Base-by-base conservation (phyloP, 192 early-diverging fungal species). In the Diversispora eburnea region DNA sequence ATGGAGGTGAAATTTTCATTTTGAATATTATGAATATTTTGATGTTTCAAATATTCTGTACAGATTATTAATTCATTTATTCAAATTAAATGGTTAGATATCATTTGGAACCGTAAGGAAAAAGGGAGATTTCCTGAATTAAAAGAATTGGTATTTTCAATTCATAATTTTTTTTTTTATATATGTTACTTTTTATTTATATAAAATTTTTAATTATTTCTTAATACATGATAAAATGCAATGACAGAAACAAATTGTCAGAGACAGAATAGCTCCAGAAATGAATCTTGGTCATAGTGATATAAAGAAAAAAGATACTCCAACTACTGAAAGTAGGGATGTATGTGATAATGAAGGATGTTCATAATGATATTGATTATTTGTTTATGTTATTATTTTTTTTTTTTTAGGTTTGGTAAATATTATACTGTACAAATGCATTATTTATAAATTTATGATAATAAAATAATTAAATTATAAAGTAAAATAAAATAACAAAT, bases 261-360 rank as follows among this genome's bases (percentile, higher is more conserved):
- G 90, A 62, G 83, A 89, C 64, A 77, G 83, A 20, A 80, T 91
- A 60, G 83, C 87, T 25, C 90, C 90, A 0, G 83, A 81, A 19
- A 89, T 88, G 84, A 75, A 78, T 4, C 83, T 91, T 47, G 90
- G 90, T 19, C 90, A 91, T 58, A 88, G 87, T 63, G 90, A 91
- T 67, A 17, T 13, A 41, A 25, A 48, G 8, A 72, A 72, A 61
- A 61, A 59, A 39, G 58, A 19, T 25, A 20, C 7, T n/a, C 46
- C 19, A 48, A n/a, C 43, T 12, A 49, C 64, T 49, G 20, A 64
- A 46, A 20, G 42, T 7, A 8, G 25, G 39, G 59, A 61, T 33
- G 25, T 8, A 8, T 42, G 61, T 45, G 61, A 9, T 17, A 54
- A 54, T 17, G 51, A 54, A 17, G 51, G 51, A 13, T 54, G 51